Percentiles rank a stretch among this genome's conserved stretches.
Evolutionary conservation across 176 grass and related monocot species (phyloP).

Genomic region (Musa beccarii): DNA sequence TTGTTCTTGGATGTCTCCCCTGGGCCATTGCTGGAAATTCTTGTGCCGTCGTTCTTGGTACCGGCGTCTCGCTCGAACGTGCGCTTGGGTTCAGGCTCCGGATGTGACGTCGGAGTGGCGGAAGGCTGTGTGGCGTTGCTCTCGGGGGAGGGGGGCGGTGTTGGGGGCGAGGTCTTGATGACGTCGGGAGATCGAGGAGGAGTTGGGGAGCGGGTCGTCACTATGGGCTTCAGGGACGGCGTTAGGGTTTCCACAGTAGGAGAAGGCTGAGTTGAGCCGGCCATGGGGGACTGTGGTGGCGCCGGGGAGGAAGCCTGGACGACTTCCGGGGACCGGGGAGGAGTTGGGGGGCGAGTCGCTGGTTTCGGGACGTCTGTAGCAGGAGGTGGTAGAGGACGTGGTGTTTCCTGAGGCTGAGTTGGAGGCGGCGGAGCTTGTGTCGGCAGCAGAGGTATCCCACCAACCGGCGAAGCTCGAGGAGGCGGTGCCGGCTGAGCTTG

Average conservation of each 20-base stretch:
- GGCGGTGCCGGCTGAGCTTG: not conserved
- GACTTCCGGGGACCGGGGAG: slow-evolving; percentile 11
- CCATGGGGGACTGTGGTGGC: slow-evolving; percentile 19
- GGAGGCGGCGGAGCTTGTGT: not conserved
- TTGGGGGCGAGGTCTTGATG: slow-evolving; percentile 24
- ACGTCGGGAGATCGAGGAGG: slow-evolving; percentile 25
- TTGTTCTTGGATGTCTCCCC: not conserved
- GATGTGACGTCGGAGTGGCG: not conserved
- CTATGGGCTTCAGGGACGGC: not conserved
- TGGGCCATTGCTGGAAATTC: not conserved
- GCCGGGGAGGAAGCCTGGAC: slow-evolving; percentile 29
- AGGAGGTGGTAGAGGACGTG: not conserved
- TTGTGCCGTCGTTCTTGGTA: slow-evolving; percentile 1
- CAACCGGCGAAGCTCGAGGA: not conserved
- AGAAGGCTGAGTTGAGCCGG: not conserved
- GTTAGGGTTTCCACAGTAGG: not conserved
- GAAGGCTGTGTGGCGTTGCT: not conserved
- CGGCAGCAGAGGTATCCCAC: not conserved
- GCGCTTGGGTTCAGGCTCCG: slow-evolving; percentile 19
- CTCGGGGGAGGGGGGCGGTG: slow-evolving; percentile 4
- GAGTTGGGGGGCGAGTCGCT: not conserved
- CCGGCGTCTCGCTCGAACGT: not conserved
- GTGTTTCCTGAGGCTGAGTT: not conserved
- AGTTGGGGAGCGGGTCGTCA: slow-evolving; percentile 22
- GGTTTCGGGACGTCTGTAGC: not conserved